Base-by-base conservation (phyloP, 805 yeast genomes). In the Wickerhamomyces bisporus region DNA sequence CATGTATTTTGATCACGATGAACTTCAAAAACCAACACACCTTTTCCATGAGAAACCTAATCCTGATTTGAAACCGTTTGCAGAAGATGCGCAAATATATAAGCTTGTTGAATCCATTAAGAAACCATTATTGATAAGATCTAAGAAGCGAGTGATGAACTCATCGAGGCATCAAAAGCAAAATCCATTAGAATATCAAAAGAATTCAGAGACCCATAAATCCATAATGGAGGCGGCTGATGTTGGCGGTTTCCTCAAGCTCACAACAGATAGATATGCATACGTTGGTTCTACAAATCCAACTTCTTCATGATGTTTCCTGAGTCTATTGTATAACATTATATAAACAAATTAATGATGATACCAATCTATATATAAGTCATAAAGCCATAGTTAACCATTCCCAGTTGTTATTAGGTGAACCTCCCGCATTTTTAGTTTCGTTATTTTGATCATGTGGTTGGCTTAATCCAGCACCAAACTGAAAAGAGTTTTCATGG, bases 211-310 rank as follows among this genome's bases (percentile, higher is more conserved):
- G 10, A 50, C 50, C 13, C 61, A 58, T 38, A 39, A 52, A 13
- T 50, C 50, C 12, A 36, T 58, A 1, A 32, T 60, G 16, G 48
- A 47, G 21, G 44, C 50, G 12, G 53, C 48, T 5, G 55, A 55
- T 37, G 46, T 52, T 24, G 56, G 51, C 5, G 55, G 52, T 30
- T 46, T 60, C 7, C 30, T 58, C 31, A 49, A 44, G 18, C 46
- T 48, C 20, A 56, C 64, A 11, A 55, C 61, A n/a, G 52, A 58
- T 42, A 47, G 65, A 28, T 62, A 58, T 43, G 62, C 63, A 6
- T 47, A 46, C 26, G 58, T 53, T 25, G 63, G 58, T 37, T 46
- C 61, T 2, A 49, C 52, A 18, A 38, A 46, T 14, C 34, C 43
- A 12, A 42, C 59, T 23, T 30, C 14, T n/a, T 21, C 17, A 30